Evolutionary conservation across 306 rosid species (phyloP).

Genomic region (Pyrus betulifolia): DNA sequence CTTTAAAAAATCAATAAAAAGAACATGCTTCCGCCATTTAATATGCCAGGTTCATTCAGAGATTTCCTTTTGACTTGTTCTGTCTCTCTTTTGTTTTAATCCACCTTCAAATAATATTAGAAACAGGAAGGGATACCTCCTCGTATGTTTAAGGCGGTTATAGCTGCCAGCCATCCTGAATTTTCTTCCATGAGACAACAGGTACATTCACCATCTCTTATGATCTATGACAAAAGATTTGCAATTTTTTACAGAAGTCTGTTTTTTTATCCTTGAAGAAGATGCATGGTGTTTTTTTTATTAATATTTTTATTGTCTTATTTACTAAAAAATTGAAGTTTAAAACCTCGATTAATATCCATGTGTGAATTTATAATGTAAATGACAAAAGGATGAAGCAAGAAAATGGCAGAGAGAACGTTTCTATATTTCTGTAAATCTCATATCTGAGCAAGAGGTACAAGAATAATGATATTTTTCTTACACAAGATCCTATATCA

Average conservation of each 20-base stretch:
- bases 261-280: not conserved
- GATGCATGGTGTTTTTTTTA: not conserved
- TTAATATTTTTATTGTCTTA: not conserved
- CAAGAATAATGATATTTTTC: too few species aligned
- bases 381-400: too few species aligned
- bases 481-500: too few species aligned
- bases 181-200: constrained; percentile 92
- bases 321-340: not conserved
- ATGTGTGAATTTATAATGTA: too few species aligned
- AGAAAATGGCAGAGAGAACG: too few species aligned
- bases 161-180: constrained; percentile 96
- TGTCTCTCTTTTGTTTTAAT: not conserved
- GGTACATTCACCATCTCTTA: constrained; percentile 39
- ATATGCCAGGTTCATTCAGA: constrained; percentile 2
- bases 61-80: constrained; percentile 12
- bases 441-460: too few species aligned
- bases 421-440: too few species aligned
- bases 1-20: not conserved
- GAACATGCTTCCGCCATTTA: not conserved
- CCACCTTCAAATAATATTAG: constrained; percentile 26
- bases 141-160: constrained; percentile 84
- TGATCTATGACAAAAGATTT: not conserved
- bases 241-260: not conserved
- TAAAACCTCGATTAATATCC: not conserved
- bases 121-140: constrained; percentile 85